Evolutionary conservation across 495 filamentous ascomycete species (phyloP).

Genomic region (Letharia columbiana): DNA sequence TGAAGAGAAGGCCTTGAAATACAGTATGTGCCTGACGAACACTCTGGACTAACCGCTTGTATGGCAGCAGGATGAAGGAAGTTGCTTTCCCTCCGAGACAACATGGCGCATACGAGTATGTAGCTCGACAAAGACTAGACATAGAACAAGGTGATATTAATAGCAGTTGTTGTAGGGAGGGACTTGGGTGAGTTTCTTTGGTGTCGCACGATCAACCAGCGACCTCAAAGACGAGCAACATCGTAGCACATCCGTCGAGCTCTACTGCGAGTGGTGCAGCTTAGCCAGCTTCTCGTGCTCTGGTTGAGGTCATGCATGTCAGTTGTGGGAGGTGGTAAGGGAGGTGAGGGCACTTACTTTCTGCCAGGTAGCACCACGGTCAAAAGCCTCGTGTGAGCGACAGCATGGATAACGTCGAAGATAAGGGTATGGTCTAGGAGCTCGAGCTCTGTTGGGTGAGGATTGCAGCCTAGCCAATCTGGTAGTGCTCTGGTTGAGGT

Average conservation of each 20-base stretch:
- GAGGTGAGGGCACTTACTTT: too few species aligned
- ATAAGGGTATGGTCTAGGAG: too few species aligned
- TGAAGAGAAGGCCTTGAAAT: background rate
- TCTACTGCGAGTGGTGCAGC: background rate
- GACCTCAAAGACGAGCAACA: background rate
- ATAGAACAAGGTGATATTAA: background rate
- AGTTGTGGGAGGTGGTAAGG: too few species aligned
- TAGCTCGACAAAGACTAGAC: background rate
- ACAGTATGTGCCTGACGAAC: background rate
- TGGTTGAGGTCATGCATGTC: too few species aligned
- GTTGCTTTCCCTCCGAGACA: background rate
- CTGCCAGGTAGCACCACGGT: background rate
- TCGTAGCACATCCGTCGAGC: background rate
- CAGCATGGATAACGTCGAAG: too few species aligned
- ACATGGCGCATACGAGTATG: background rate
- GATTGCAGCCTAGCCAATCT: too few species aligned
- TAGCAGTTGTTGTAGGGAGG: background rate
- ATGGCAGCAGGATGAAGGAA: background rate
- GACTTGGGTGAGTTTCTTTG: background rate
- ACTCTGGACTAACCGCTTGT: background rate
- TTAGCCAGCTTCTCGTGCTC: background rate
- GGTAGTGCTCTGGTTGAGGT: too few species aligned
- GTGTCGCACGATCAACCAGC: background rate
- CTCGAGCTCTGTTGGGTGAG: too few species aligned
- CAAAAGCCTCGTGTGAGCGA: background rate